Evolutionary conservation across 2,329 filamentous ascomycete species (phyloP).

Genomic region (Stromatinia cepivora): DNA sequence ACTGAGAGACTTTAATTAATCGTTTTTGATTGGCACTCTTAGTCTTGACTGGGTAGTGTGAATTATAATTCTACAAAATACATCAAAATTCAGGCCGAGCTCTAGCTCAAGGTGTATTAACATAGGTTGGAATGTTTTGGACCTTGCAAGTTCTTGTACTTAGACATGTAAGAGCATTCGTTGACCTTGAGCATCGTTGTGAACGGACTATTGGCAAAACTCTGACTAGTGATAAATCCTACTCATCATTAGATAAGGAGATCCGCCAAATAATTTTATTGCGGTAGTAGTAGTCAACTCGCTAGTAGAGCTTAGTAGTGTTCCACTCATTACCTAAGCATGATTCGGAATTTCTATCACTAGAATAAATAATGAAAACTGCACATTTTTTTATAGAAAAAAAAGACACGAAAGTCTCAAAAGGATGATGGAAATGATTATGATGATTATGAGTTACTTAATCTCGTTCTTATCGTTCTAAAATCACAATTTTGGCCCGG

Average conservation of each 20-base stretch:
- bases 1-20: too few species aligned
- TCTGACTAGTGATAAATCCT: not conserved
- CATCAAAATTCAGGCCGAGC: too few species aligned
- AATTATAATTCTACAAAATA: too few species aligned
- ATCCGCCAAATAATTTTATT: not conserved
- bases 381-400: not conserved
- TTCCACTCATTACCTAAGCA: not conserved
- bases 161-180: too few species aligned
- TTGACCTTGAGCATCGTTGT: too few species aligned
- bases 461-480: not conserved
- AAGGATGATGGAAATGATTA: not conserved
- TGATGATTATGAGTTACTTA: not conserved
- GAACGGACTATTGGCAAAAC: not conserved
- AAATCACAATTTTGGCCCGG: not conserved
- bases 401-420: not conserved
- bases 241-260: not conserved
- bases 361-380: not conserved
- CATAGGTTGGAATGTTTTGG: too few species aligned
- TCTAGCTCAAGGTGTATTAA: too few species aligned
- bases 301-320: not conserved
- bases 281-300: not conserved
- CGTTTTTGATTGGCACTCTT: too few species aligned
- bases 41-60: too few species aligned
- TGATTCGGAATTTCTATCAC: too few species aligned
- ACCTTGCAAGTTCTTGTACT: too few species aligned